Evolutionary conservation across 2,329 filamentous ascomycete genomes (phyloP).

Genomic region (Exserohilum rostratum): DNA sequence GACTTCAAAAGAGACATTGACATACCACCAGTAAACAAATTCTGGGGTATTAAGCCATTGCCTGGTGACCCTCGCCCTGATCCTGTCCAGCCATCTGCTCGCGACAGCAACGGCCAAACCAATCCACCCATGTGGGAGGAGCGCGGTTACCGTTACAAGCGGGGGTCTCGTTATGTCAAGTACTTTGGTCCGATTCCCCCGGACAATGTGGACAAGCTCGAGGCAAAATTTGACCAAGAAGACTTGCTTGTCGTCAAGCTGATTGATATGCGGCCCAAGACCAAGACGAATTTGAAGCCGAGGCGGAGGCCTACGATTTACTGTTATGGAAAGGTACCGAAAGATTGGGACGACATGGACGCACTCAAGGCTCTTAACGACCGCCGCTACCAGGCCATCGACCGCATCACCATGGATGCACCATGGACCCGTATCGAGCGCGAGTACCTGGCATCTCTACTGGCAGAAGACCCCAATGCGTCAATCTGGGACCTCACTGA

Average conservation of each 20-base stretch:
- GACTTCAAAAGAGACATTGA: neutral
- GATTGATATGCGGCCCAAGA: slow-evolving; percentile 37
- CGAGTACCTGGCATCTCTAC: slow-evolving; percentile 22
- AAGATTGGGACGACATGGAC: slow-evolving; percentile 31
- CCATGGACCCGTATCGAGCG: slow-evolving; percentile 28
- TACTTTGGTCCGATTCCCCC: slow-evolving; percentile 16
- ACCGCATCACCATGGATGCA: slow-evolving; percentile 23
- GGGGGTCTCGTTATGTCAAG: slow-evolving; percentile 19
- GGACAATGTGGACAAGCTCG: neutral
- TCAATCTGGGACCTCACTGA: slow-evolving; percentile 37
- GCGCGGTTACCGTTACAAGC: slow-evolving; percentile 28
- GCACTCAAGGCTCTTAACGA: slow-evolving; percentile 37
- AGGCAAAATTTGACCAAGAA: slow-evolving; percentile 26
- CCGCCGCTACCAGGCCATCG: slow-evolving; percentile 31
- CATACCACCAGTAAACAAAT: slow-evolving; percentile 7
- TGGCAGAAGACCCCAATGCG: slow-evolving; percentile 18
- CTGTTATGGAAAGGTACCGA: slow-evolving; percentile 22
- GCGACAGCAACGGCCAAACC: slow-evolving; percentile 25
- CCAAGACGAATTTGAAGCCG: slow-evolving; percentile 18
- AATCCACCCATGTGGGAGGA: slow-evolving; percentile 37
- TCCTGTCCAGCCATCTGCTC: slow-evolving; percentile 24
- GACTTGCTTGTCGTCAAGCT: slow-evolving; percentile 26
- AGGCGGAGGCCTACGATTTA: slow-evolving; percentile 23
- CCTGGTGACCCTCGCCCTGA: slow-evolving; percentile 20
- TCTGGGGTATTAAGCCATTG: slow-evolving; percentile 30